Conservation (phyloP, 805 yeast genomes). For the Cyberlindnera bimundalis region DNA sequence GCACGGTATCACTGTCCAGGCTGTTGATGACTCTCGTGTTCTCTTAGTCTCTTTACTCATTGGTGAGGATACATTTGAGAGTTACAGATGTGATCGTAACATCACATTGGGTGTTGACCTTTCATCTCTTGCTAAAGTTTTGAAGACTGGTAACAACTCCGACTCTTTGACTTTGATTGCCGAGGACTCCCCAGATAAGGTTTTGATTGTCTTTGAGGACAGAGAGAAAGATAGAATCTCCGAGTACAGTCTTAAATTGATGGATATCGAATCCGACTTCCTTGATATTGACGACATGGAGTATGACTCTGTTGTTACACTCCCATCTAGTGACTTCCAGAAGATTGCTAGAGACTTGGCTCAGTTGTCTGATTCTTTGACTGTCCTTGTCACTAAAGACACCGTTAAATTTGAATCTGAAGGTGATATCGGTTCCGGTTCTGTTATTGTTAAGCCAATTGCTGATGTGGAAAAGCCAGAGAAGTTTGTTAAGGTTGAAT, state of each 20-base stretch:
- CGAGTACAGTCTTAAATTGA: slow-evolving; percentile 85
- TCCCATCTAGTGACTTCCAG: slow-evolving; percentile 88
- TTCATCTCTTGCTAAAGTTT: slow-evolving; percentile 80
- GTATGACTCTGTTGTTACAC: slow-evolving; percentile 76
- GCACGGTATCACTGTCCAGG: slow-evolving; percentile 92
- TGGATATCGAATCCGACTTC: slow-evolving; percentile 96
- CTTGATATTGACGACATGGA: slow-evolving; percentile 92
- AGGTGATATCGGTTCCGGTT: slow-evolving; percentile 90
- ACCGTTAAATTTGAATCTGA: slow-evolving; percentile 85
- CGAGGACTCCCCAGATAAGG: slow-evolving; percentile 79
- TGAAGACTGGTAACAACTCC: slow-evolving; percentile 86
- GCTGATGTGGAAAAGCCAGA: slow-evolving; percentile 80
- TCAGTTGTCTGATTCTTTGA: slow-evolving; percentile 82
- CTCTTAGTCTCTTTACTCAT: slow-evolving; percentile 83
- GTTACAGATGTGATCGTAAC: slow-evolving; percentile 93
- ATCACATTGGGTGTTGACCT: slow-evolving; percentile 89
- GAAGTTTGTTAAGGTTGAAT: slow-evolving; percentile 66
- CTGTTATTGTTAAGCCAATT: slow-evolving; percentile 79
- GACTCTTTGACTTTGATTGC: slow-evolving; percentile 88
- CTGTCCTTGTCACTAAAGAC: slow-evolving; percentile 84
- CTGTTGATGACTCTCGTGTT: slow-evolving; percentile 96
- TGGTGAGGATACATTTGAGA: slow-evolving; percentile 83
- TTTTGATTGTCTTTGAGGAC: slow-evolving; percentile 85
- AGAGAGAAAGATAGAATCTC: slow-evolving; percentile 85
- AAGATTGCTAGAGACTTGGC: slow-evolving; percentile 86